Percentiles rank a stretch among this genome's conserved stretches.
These are phyloP conservation scores for Dactylellina haptotyla DNA, from an alignment of 2,329 filamentous ascomycete genomes.

Conservation along the genomic window DNA sequence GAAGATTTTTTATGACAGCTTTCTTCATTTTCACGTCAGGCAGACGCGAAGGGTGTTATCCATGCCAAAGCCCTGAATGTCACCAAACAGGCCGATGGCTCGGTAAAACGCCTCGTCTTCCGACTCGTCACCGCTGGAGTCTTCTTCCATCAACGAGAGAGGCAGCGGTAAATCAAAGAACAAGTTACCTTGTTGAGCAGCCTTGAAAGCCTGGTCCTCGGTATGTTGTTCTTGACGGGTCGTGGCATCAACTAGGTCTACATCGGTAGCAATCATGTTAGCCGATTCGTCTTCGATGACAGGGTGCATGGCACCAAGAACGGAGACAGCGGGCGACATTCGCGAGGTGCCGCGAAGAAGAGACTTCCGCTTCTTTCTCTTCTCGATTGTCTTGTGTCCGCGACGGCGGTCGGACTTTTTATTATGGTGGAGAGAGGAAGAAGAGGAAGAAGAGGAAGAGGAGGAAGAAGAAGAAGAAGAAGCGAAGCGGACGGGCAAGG, in stretches of 20 bases:
- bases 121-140: slow-evolving; percentile 54
- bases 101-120: slow-evolving; percentile 54
- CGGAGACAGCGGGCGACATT: slow-evolving; percentile 21
- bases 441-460: slow-evolving; percentile 14
- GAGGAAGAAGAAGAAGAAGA: slow-evolving; percentile 37
- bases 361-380: slow-evolving; percentile 28
- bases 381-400: slow-evolving; percentile 26
- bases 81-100: slow-evolving; percentile 54
- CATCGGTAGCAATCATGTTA: slow-evolving; percentile 52
- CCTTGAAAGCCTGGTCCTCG: slow-evolving; percentile 53
- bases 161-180: slow-evolving; percentile 55
- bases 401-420: slow-evolving; percentile 37
- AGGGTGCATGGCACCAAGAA: slow-evolving; percentile 30
- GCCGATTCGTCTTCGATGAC: slow-evolving; percentile 47
- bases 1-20: not conserved
- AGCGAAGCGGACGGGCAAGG: slow-evolving; percentile 21
- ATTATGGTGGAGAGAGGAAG: not conserved
- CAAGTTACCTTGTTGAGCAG: slow-evolving; percentile 55
- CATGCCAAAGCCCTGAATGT: slow-evolving; percentile 53
- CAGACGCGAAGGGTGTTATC: slow-evolving; percentile 47
- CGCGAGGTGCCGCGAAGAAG: slow-evolving; percentile 34
- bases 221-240: slow-evolving; percentile 55
- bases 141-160: slow-evolving; percentile 54
- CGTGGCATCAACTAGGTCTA: slow-evolving; percentile 51
- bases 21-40: slow-evolving; percentile 30